Evolutionary conservation across 2,329 filamentous ascomycete species (phyloP), one percentile per base, ranked within the genome.

Genomic region (Fusarium brachygibbosum): DNA sequence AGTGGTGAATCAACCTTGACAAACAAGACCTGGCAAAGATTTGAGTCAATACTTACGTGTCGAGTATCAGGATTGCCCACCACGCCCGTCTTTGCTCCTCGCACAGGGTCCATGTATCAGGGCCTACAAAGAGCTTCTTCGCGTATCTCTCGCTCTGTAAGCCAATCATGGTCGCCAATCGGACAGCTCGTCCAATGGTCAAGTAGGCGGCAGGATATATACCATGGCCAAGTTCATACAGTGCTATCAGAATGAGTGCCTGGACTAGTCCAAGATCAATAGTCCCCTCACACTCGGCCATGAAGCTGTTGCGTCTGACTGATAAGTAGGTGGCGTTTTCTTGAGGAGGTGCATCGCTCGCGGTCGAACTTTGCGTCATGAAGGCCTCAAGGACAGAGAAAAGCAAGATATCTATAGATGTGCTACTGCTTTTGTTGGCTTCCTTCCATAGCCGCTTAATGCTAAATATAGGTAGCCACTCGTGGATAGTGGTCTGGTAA

Each of bases 141-240:
- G 52, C 52, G 28, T 58, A 34, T 25, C 34, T 41, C 17, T 40
- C 17, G 9, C 58, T 54, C 29, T 58, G 52, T 41, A 53, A 35
- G 14, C 57, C 37, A 35, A 60, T 35, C 13, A 58, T 14, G 11
- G 48, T 60, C 4, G 34, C 52, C 9, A 60, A 12, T 29, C 52
- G 57, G 3, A 44, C 57, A 10, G 57, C 57, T 23, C 42, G 52
- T n/a, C 57, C 32, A 7, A 60, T 60, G 5, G 57, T 60, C 13
- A 49, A 29, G 25, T 60, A 58, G 6, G 41, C 46, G 42, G 57
- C 52, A 19, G 57, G 57, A n/a, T 60, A 58, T 29, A 60, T 60
- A n/a, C 41, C 28, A 21, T 60, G 57, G 10, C 41, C 57, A 10
- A 21, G 28, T 17, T 60, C 57, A 19, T 49, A 60, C n/a, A 60